Evolutionary conservation across 2,329 filamentous ascomycete genomes (phyloP), one percentile per base, ranked within the genome.

Genomic region (Chrysoporthe cubensis): DNA sequence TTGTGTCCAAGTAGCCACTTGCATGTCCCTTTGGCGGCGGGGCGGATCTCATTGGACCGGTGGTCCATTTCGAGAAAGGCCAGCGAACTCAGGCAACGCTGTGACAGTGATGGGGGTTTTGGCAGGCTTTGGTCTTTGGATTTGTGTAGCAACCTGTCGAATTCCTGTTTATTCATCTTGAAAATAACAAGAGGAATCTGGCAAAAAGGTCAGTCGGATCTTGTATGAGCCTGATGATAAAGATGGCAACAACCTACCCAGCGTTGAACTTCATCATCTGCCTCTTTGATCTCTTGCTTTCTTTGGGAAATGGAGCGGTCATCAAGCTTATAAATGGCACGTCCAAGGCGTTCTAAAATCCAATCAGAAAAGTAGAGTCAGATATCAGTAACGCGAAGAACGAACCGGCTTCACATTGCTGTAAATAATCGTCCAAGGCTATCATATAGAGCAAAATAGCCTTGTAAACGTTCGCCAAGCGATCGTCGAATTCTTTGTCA

Each of bases 41-140:
- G 8, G 4, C 72, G 69, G n/a, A 76, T 74, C 8, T 76, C 70
- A 8, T 73, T 44, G 34, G 57, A 67, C 4, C 78, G 76, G 43
- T 68, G 61, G 1, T 71, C 34, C 71, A 79, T 76, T 56, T 75
- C 70, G 0, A 61, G 68, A 65, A 78, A 80, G 9, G 74, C 71
- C 5, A 80, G 70, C 2, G 77, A 78, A 57, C 66, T 66, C 11
- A 78, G 71, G 68, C 76, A 79, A 73, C 76, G 72, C 68, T 72
- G 50, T 58, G 65, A 34, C 69, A 72, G 37, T 18, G 57, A 13
- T 60, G 69, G 57, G 50, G 8, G 59, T 68, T 58, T 11, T 46
- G 44, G 44, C 3, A 46, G 44, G 44, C 3, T 18, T 46, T 18
- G 44, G 44, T 2, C 14, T 16, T 46, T 14, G 13, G 18, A 16